Conservation (phyloP, 805 yeast species). For the Pichia rugopelliculosa region DNA sequence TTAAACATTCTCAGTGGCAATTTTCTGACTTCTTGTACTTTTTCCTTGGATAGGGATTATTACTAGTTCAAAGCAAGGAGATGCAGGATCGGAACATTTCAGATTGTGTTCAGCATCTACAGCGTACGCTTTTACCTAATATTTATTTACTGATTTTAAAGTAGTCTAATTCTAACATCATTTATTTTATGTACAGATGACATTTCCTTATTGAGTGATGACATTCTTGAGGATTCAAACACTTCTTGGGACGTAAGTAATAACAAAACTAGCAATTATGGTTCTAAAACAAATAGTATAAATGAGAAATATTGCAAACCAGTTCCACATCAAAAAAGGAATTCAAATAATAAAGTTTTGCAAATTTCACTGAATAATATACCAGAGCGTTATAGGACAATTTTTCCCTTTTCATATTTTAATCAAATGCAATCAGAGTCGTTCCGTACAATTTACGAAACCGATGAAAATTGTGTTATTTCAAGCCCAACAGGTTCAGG, state of each 20-base stretch:
- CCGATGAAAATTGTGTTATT: conserved; percentile 87
- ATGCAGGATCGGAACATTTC: neutral
- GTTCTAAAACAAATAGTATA: neutral
- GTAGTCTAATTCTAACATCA: neutral
- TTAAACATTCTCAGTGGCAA: neutral
- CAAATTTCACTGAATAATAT: conserved; percentile 13
- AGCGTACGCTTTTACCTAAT: neutral
- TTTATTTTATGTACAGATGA: neutral
- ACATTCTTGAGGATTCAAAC: neutral
- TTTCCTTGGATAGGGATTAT: too few relatives aligned
- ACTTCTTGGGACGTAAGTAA: neutral
- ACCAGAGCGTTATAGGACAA: conserved; percentile 31
- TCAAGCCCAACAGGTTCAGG: conserved; percentile 99
- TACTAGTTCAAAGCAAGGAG: too few relatives aligned
- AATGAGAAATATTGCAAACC: neutral
- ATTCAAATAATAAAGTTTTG: neutral
- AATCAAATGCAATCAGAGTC: conserved; percentile 87
- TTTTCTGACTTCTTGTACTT: neutral
- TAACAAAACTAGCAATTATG: too few relatives aligned
- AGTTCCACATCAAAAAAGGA: neutral
- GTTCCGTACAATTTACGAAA: conserved; percentile 79
- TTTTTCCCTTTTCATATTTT: conserved; percentile 32
- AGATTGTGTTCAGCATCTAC: neutral
- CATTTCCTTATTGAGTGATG: neutral
- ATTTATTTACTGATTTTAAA: neutral